Conservation (phyloP, 192 early-diverging fungal species). For the Podila minutissima region DNA sequence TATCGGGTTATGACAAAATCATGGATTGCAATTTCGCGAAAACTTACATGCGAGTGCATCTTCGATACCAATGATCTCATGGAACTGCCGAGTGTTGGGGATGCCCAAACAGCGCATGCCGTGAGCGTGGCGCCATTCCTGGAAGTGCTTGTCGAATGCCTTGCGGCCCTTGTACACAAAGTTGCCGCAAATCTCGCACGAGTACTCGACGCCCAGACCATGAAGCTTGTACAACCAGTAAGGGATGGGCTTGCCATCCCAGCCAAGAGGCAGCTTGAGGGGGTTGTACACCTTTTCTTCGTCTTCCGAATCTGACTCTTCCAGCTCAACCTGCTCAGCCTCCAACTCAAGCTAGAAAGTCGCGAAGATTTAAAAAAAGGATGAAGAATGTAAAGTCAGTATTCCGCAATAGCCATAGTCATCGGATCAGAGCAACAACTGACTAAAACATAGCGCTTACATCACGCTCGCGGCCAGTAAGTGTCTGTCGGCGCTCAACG, state of each 20-base stretch:
- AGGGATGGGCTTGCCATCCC: slow-evolving; percentile 99
- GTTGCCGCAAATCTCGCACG: slow-evolving; percentile 97
- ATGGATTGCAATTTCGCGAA: neutral
- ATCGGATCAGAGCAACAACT: neutral
- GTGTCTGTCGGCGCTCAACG: slow-evolving; percentile 90
- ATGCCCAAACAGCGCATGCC: slow-evolving; percentile 94
- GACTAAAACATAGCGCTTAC: slow-evolving; percentile 47
- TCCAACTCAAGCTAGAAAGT: slow-evolving; percentile 66
- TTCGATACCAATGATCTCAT: slow-evolving; percentile 89
- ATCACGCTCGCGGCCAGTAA: slow-evolving; percentile 86
- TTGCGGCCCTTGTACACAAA: slow-evolving; percentile 95
- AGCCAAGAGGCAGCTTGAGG: slow-evolving; percentile 93
- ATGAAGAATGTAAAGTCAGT: neutral
- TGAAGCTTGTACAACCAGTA: slow-evolving; percentile 99
- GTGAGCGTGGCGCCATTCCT: slow-evolving; percentile 94
- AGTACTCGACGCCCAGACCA: slow-evolving; percentile 92
- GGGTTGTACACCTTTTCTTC: slow-evolving; percentile 97
- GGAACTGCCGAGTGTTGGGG: slow-evolving; percentile 90
- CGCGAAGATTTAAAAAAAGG: slow-evolving; percentile 4
- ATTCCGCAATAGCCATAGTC: neutral
- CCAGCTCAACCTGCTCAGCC: slow-evolving; percentile 74
- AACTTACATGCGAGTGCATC: slow-evolving; percentile 88
- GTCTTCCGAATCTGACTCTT: slow-evolving; percentile 73
- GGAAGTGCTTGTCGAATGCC: slow-evolving; percentile 96
- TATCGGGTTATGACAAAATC: neutral